Base-by-base conservation (phyloP, 2,329 filamentous ascomycete species). In the Botryotinia narcissicola region DNA sequence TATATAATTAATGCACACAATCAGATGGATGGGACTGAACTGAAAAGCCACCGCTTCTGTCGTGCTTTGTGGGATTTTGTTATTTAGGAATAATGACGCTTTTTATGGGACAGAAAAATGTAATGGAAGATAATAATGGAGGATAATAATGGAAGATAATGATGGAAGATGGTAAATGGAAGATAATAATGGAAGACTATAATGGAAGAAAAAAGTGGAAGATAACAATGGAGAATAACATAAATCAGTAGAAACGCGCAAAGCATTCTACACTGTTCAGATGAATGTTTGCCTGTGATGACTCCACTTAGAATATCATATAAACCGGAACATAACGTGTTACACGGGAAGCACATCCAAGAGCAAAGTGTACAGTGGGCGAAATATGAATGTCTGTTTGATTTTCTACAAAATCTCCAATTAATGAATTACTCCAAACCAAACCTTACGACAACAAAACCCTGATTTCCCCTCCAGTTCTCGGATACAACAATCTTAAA, bases 381-480 rank as follows among this genome's bases (percentile, higher is more conserved):
- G n/a, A 37, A 22, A 0, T 3, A 10, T 54, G 20, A 54, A 54
- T 22, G 40, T 5, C 16, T 32, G 0, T 54, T 22, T 18, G 9
- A 32, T 6, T 22, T 9, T 54, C 25, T 57, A 32, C 9, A 29
- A 25, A 32, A 57, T 68, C 25, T 57, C 40, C 48, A 42, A 22
- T 14, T 3, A 8, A 16, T 14, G 12, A 51, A 44, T 12, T 14
- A 42, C 20, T 10, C 3, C 7, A 32, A 37, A 9, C 8, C 25
- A 46, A 10, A n/a, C 9, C 9, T 73, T 75, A 82, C 62, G 80
- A 81, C 32, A 82, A 75, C 42, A 82, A 73, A 29, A 82, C 81
- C 61, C 79, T 78, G 20, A 82, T 79, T 62, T 82, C 81, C 14
- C 78, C 80, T 72, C 78, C 77, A 20, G 81, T 82, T 62, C 81